Percentiles rank a stretch among this genome's conserved stretches.
These are phyloP conservation scores for Houttuynia cordata DNA, from an alignment of 164 flowering plant genomes.

Conservation along the genomic window DNA sequence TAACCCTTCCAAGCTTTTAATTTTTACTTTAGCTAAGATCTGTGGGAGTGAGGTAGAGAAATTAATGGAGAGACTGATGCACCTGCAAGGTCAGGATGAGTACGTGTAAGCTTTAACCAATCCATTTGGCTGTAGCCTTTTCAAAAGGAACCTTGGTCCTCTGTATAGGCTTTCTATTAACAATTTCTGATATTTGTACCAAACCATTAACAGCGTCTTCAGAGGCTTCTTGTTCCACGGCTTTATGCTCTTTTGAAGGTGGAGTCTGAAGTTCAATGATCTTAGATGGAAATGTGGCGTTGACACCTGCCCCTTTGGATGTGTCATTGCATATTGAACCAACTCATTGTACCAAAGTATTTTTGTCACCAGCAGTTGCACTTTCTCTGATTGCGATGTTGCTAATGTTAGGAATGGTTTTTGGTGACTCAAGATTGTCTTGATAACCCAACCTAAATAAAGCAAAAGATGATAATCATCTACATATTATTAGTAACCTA, in stretches of 20 bases:
- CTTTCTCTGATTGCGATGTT: constrained; percentile 28
- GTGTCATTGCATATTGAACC: constrained; percentile 5
- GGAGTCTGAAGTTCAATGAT: constrained; percentile 33
- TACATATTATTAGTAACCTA: too few relatives aligned
- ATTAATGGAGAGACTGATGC: neutral
- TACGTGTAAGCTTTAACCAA: constrained; percentile 84
- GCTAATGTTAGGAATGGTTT: constrained; percentile 20
- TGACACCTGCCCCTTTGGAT: constrained; percentile 27
- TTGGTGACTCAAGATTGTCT: constrained; percentile 24
- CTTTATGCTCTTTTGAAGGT: constrained; percentile 14
- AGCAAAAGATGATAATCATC: neutral
- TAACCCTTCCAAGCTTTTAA: too few relatives aligned
- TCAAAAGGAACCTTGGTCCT: constrained; percentile 87
- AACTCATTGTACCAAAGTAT: constrained; percentile 10
- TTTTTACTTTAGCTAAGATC: too few relatives aligned
- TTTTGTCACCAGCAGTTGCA: constrained; percentile 10
- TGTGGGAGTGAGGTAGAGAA: too few relatives aligned
- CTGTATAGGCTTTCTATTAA: constrained; percentile 13
- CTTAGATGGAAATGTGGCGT: constrained; percentile 53
- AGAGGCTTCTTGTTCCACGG: constrained; percentile 9
- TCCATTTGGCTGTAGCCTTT: constrained; percentile 93
- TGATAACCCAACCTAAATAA: constrained; percentile 31
- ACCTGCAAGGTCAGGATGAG: constrained; percentile 98
- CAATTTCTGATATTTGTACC: constrained; percentile 8
- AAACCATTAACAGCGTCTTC: constrained; percentile 9